phyloP scores from a whole-genome alignment of 148 eudicot species.

The Persicaria tinctoria region DNA sequence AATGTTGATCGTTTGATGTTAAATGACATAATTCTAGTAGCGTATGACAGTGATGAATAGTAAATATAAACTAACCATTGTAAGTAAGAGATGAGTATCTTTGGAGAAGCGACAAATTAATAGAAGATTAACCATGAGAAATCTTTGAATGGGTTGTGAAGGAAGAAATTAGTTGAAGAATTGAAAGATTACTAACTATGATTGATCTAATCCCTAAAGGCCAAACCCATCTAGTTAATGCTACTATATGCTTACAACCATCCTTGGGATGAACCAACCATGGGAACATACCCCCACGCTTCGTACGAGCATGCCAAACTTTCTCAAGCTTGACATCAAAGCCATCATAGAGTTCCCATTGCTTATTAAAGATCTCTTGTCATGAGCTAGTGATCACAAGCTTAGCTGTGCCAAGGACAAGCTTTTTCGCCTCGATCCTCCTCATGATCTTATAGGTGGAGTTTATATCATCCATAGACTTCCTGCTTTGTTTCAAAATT shows the following conservation, averaged over 20 bases:
- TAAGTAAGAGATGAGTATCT: no score
- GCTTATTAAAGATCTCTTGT: constrained; percentile 66
- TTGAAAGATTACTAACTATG: no score
- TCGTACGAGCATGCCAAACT: constrained; percentile 59
- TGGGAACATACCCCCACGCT: constrained; percentile 61
- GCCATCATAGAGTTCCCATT: constrained; percentile 74
- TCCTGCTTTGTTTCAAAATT: no score
- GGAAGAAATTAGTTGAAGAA: no score
- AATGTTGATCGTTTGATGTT: no score
- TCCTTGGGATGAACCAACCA: constrained; percentile 74
- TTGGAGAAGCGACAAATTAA: no score
- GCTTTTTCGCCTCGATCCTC: constrained; percentile 76
- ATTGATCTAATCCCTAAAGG: no score
- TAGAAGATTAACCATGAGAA: no score
- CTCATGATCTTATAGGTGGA: constrained; percentile 69
- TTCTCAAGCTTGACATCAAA: constrained; percentile 75
- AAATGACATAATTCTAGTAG: no score
- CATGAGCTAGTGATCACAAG: constrained; percentile 69
- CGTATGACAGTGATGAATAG: no score
- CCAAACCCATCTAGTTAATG: not conserved
- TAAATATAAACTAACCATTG: no score
- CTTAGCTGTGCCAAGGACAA: constrained; percentile 69
- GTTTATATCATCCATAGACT: not conserved
- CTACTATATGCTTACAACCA: constrained; percentile 42
- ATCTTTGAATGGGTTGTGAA: no score